These are phyloP conservation scores for Phyllosticta capitalensis DNA, from an alignment of 2,329 filamentous ascomycete species.

Conservation along the genomic window DNA sequence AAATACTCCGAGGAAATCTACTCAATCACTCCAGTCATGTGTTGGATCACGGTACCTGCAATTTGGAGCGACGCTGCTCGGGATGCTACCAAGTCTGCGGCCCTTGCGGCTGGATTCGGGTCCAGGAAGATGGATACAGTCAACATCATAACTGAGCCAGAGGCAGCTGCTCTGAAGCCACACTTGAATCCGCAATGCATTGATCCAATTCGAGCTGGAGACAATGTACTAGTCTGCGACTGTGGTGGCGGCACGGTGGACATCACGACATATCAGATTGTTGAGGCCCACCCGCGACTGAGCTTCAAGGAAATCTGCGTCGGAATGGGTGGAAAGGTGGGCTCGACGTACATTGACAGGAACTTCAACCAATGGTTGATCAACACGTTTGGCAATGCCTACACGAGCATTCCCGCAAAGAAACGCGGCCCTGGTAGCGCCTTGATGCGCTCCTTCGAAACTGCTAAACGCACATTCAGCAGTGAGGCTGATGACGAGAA, in stretches of 20 bases:
- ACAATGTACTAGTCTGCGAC: conserved; percentile 18
- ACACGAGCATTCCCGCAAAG: conserved; percentile 17
- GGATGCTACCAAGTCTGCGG: conserved; percentile 14
- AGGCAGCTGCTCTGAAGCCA: conserved; percentile 15
- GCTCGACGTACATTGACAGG: conserved; percentile 25
- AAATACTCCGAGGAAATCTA: background rate
- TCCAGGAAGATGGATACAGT: conserved; percentile 15
- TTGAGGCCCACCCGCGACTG: background rate
- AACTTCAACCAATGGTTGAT: conserved; percentile 24
- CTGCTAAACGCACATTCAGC: conserved; percentile 22
- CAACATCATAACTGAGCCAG: conserved; percentile 19
- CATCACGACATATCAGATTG: conserved; percentile 13
- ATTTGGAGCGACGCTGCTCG: conserved; percentile 19
- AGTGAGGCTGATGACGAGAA: background rate
- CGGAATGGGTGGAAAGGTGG: background rate
- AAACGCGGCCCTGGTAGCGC: conserved; percentile 21
- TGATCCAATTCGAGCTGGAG: conserved; percentile 1
- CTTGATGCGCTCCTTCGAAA: conserved; percentile 29
- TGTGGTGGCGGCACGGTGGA: conserved; percentile 23
- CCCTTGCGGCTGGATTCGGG: conserved; percentile 15
- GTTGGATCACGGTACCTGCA: conserved; percentile 20
- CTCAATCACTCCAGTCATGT: conserved; percentile 14
- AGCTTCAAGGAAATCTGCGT: conserved; percentile 1
- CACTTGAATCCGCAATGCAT: background rate
- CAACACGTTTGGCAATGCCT: conserved; percentile 20